Evolutionary conservation across 2,329 filamentous ascomycete genomes (phyloP).

Genomic region (Peltaster fructicola): DNA sequence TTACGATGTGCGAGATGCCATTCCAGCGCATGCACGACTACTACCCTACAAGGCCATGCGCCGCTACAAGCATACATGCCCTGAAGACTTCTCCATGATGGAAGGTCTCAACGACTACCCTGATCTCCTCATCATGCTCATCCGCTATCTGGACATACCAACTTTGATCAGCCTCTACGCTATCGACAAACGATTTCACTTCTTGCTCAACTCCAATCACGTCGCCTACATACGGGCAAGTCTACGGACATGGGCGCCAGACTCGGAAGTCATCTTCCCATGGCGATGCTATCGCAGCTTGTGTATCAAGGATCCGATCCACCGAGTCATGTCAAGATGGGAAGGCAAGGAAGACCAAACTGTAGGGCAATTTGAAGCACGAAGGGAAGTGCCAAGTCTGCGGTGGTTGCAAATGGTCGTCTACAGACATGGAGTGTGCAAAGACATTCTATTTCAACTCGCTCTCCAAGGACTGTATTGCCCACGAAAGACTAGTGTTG

Average conservation of each 20-base stretch:
- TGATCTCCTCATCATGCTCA: constrained; percentile 38
- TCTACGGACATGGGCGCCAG: constrained; percentile 35
- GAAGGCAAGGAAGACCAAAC: constrained; percentile 3
- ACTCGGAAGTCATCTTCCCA: constrained; percentile 40
- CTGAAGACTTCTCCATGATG: constrained; percentile 21
- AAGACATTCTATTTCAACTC: constrained; percentile 46
- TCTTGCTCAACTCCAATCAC: constrained; percentile 40
- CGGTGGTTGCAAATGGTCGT: constrained; percentile 51
- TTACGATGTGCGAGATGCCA: too few relatives aligned
- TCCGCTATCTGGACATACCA: constrained; percentile 33
- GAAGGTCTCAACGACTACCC: constrained; percentile 18
- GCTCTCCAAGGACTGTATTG: constrained; percentile 37
- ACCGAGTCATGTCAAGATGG: constrained; percentile 10
- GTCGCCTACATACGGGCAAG: constrained; percentile 40
- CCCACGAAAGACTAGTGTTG: constrained; percentile 10
- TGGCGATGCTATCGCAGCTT: constrained; percentile 41
- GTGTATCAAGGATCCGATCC: constrained; percentile 41
- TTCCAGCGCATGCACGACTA: too few relatives aligned
- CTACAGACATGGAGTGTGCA: constrained; percentile 36
- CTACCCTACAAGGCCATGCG: too few relatives aligned
- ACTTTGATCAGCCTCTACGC: constrained; percentile 49
- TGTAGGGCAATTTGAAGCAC: constrained; percentile 8
- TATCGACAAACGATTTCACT: constrained; percentile 45
- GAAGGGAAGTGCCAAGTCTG: constrained; percentile 42
- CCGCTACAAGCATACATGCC: too few relatives aligned